A percentile compares a stretch with the other conserved stretches of the same genome.
Evolutionary conservation across 1,139 yeast genomes (phyloP).

Genomic region (Neolecta irregularis): DNA sequence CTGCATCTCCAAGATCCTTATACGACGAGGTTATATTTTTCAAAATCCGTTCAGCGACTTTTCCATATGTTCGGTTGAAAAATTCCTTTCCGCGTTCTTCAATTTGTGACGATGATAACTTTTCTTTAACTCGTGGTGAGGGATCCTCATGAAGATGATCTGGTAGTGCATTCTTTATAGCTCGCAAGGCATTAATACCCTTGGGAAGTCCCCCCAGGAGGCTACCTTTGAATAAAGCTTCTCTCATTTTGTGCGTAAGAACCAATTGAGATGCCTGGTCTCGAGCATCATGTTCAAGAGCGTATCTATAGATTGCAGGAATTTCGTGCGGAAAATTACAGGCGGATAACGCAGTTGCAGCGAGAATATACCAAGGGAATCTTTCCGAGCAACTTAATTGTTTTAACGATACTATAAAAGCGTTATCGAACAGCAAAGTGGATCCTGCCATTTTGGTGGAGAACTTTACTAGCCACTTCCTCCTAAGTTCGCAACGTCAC

Average conservation of each 20-base stretch:
- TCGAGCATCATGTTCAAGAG: slow-evolving; percentile 39
- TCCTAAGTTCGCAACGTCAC: no score
- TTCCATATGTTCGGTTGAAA: slow-evolving; percentile 64
- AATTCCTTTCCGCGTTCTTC: slow-evolving; percentile 42
- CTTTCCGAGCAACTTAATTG: no score
- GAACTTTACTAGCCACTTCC: no score
- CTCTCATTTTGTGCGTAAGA: slow-evolving; percentile 57
- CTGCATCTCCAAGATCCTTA: slow-evolving; percentile 69
- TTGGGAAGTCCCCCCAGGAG: slow-evolving; percentile 76
- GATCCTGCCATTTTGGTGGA: no score
- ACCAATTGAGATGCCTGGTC: slow-evolving; percentile 37
- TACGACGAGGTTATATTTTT: slow-evolving; percentile 58
- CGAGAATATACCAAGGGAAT: slow-evolving; percentile 65
- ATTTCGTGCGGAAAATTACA: slow-evolving; percentile 72
- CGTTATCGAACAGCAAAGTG: no score
- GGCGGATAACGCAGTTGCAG: slow-evolving; percentile 69
- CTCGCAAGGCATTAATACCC: slow-evolving; percentile 61
- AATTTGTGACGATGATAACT: slow-evolving; percentile 18
- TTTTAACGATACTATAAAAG: no score
- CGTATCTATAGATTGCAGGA: slow-evolving; percentile 60
- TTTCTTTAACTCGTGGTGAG: slow-evolving; percentile 18
- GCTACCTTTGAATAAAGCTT: slow-evolving; percentile 57
- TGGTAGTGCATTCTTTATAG: slow-evolving; percentile 54
- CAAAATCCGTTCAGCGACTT: slow-evolving; percentile 50
- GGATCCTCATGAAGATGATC: slow-evolving; percentile 25